Base-by-base conservation (phyloP, 2,329 filamentous ascomycete genomes). In the Herpotrichia juniperi region DNA sequence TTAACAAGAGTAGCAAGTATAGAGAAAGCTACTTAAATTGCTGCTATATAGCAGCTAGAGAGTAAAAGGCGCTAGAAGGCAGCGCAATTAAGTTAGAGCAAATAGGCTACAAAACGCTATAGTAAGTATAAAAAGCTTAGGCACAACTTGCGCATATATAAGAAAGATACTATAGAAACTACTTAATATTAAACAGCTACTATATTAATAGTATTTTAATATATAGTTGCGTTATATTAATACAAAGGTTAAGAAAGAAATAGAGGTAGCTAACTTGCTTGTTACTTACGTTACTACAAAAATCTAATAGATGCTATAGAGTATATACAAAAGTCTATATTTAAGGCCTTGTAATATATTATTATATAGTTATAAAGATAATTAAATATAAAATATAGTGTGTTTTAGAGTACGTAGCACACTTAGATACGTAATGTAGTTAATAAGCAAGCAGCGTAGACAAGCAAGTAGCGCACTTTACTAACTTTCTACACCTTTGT, bases 1-100 rank as follows among this genome's bases (percentile, higher is more conserved):
- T 42, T 53, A 50, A 46, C 37, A 53, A 53, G 47, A 46, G 50
- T n/a, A 50, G 42, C 50, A 34, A 46, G 50, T 19, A 35, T 42
- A 14, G 42, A 51, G 14, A 43, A 46, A 31, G 50, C 46, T 42
- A 37, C 51, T 50, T 32, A 45, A 50, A 46, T 46, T 22, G 42
- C 37, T 7, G 32, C 46, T 50, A 24, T 48, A 34, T 17, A 48
- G 45, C 50, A 53, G 40, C n/a, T 53, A 45, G 40, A 53, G 25
- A 16, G 46, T 7, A 46, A 53, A 51, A 54, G 17, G 52, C 48
- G 48, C 37, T 17, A 53, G 34, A 26, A 31, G 14, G 32, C 21
- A 10, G 50, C 32, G 19, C 35, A 35, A 48, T 42, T 25, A 48
- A 39, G 43, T 48, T 19, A 12, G 10, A 35, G 42, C 42, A 17